phyloP scores from a whole-genome alignment of 2,329 filamentous ascomycete species.

The Aspergillus sclerotialis region DNA sequence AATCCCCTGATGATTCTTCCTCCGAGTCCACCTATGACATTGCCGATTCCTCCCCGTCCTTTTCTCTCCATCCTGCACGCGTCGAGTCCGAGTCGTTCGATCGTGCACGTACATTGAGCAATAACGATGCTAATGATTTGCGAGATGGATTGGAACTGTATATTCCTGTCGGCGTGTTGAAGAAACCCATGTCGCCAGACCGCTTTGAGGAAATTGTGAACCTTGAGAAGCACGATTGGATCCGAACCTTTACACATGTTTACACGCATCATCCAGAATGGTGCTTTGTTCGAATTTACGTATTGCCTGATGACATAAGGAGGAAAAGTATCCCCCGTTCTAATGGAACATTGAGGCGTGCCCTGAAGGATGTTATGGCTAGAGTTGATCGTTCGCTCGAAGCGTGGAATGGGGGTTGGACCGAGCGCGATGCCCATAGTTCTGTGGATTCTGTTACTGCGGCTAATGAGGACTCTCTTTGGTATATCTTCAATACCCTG shows the following conservation, averaged over 20 bases:
- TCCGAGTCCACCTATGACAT: too few relatives aligned
- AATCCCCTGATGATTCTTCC: too few relatives aligned
- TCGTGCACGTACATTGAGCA: background rate
- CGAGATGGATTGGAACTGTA: slow-evolving; percentile 8
- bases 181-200: slow-evolving; percentile 5
- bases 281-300: slow-evolving; percentile 28
- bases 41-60: too few relatives aligned
- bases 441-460: slow-evolving; percentile 5
- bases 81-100: too few relatives aligned
- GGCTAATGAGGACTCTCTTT: slow-evolving; percentile 38
- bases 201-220: slow-evolving; percentile 15
- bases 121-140: background rate
- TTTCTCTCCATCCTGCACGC: too few relatives aligned
- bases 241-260: slow-evolving; percentile 19
- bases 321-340: slow-evolving; percentile 27
- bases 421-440: slow-evolving; percentile 1
- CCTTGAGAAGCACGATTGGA: slow-evolving; percentile 29
- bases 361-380: slow-evolving; percentile 33
- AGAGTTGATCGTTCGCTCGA: slow-evolving; percentile 31
- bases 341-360: slow-evolving; percentile 24
- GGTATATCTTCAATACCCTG: slow-evolving; percentile 46
- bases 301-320: slow-evolving; percentile 35
- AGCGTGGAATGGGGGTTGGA: slow-evolving; percentile 30
- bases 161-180: slow-evolving; percentile 27
- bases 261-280: slow-evolving; percentile 9